A percentile compares a stretch with the other conserved stretches of the same genome.
phyloP scores from a whole-genome alignment of 495 filamentous ascomycete species.

The Clavariopsis aquatica region DNA sequence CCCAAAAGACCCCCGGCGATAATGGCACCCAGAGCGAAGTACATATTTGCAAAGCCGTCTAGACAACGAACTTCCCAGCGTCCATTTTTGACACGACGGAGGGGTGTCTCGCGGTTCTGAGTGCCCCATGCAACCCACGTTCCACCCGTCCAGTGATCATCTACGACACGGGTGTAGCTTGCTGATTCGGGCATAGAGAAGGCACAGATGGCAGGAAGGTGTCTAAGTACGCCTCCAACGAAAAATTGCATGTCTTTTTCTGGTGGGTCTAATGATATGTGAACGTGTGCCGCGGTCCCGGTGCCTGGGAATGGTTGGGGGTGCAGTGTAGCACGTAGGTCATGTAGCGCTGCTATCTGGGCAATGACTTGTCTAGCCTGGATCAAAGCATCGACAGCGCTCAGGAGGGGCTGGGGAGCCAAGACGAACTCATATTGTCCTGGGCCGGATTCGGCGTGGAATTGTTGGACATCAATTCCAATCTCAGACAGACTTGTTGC shows the following conservation, averaged over 20 bases:
- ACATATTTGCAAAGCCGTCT: constrained; percentile 74
- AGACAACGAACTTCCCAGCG: constrained; percentile 73
- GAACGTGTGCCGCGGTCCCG: constrained; percentile 68
- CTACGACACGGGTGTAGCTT: constrained; percentile 64
- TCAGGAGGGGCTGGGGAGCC: constrained; percentile 61
- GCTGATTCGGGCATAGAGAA: constrained; percentile 61
- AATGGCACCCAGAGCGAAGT: constrained; percentile 66
- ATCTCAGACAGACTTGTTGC: constrained; percentile 56
- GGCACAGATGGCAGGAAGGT: constrained; percentile 65
- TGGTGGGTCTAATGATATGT: constrained; percentile 59
- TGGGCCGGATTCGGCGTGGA: constrained; percentile 72
- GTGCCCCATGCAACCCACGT: constrained; percentile 75
- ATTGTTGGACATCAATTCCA: constrained; percentile 69
- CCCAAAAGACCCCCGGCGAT: constrained; percentile 68
- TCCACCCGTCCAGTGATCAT: constrained; percentile 73
- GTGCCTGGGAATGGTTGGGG: constrained; percentile 67
- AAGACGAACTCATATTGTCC: constrained; percentile 86
- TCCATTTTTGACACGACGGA: constrained; percentile 60
- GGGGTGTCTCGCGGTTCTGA: constrained; percentile 70
- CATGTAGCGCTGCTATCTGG: constrained; percentile 57
- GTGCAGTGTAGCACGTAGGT: constrained; percentile 72
- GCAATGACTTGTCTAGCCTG: constrained; percentile 70
- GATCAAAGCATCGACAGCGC: constrained; percentile 71
- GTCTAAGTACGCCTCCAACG: constrained; percentile 61
- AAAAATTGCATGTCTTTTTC: constrained; percentile 59